Percentiles rank a stretch among this genome's conserved stretches.
Conservation (phyloP, 768 basidiomycete genomes). For the Hysterangium stoloniferum region DNA sequence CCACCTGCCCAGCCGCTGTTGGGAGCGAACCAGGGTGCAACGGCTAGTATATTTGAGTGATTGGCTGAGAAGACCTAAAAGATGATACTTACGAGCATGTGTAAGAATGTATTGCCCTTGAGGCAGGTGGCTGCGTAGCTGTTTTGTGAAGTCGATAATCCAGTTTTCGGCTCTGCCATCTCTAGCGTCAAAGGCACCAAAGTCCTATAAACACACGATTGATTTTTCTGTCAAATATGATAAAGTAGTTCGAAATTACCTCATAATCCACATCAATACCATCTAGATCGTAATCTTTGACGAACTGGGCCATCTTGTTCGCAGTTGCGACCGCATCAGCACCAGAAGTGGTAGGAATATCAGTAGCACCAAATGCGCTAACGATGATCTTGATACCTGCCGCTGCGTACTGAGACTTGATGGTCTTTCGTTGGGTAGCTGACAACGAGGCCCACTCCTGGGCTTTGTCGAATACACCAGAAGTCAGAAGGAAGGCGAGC, state of each 20-base stretch:
- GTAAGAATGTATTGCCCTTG: slow-evolving; percentile 16
- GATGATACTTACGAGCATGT: slow-evolving; percentile 13
- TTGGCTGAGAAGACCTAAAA: neutral
- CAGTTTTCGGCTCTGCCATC: slow-evolving; percentile 16
- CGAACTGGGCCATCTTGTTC: slow-evolving; percentile 27
- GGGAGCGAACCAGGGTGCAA: slow-evolving; percentile 13
- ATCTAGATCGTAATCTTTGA: slow-evolving; percentile 24
- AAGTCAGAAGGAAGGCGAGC: slow-evolving; percentile 47
- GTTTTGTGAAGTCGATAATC: slow-evolving; percentile 19
- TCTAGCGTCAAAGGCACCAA: slow-evolving; percentile 15
- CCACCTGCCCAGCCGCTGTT: slow-evolving; percentile 16
- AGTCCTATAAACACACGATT: slow-evolving; percentile 10
- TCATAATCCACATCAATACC: slow-evolving; percentile 20
- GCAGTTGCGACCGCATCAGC: slow-evolving; percentile 26
- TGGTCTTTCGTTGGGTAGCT: slow-evolving; percentile 34
- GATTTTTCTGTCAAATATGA: neutral
- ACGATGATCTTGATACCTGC: slow-evolving; percentile 42
- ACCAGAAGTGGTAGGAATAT: slow-evolving; percentile 25
- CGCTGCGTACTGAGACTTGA: slow-evolving; percentile 45
- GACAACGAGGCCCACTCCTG: slow-evolving; percentile 44
- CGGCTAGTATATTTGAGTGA: neutral
- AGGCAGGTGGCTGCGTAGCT: slow-evolving; percentile 17
- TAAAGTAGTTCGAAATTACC: neutral
- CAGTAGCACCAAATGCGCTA: slow-evolving; percentile 18
- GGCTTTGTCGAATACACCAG: slow-evolving; percentile 54